Evolutionary conservation across 371 early-diverging fungal genomes (phyloP), one percentile per base, ranked within the genome.

Genomic region (Mortierella sp.): DNA sequence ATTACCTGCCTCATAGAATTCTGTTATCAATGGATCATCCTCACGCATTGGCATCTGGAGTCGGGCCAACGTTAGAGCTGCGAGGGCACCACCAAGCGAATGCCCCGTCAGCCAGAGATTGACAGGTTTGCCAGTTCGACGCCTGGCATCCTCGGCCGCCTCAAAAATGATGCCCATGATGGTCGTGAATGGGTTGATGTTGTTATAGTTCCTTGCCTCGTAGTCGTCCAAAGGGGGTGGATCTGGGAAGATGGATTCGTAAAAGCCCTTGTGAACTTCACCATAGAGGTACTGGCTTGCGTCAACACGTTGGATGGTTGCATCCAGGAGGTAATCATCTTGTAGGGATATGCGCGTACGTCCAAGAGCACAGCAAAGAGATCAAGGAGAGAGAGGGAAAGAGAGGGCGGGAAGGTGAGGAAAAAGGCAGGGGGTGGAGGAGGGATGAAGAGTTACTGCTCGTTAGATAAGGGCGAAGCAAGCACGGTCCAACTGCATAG

Each of bases 61-160:
- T 30, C 84, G 51, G 1, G 84, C 84, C 69, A 81, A 81, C 14
- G 82, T 59, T 16, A 81, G 62, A 5, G 74, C 70, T 12, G 74
- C 70, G 55, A 83, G 52, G 1, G 82, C 80, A 14, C 82, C 80
- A 9, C 53, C 83, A 1, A 84, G 30, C 1, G 82, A 84, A 61
- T 84, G 83, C 0, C 84, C 84, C 2, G 81, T 75, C 0, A 84
- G 57, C 82, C 83, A 84, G 1, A 84, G 48, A 19, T 76, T 79
- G 15, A 84, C 68, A 45, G 81, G 80, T 2, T 60, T 37, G 0
- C 9, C 37, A 0, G 66, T 70, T 4, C 64, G 65, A 47, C 9
- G 21, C 23, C 21, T 81, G 74, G 1, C 47, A 19, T 66, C 57
- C 15, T 9, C 21, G 12, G 83, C 83, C 16, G 64, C 69, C 6